Evolutionary conservation across 1,284 basidiomycete genomes (phyloP).

Genomic region (Jaminaea rosea): DNA sequence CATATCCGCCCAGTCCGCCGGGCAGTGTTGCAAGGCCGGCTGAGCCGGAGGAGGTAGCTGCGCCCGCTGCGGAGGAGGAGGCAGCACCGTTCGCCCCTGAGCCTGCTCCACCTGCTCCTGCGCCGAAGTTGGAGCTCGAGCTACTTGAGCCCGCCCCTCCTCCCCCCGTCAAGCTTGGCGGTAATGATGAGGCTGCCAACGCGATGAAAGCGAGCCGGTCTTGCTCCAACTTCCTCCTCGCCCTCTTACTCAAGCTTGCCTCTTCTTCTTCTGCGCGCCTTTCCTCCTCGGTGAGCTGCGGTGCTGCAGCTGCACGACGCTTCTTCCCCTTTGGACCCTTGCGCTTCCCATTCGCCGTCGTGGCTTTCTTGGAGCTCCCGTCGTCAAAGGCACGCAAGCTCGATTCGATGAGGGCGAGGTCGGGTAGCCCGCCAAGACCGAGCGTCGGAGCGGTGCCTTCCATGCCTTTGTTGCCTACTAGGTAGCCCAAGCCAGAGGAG

Average conservation of each 20-base stretch:
- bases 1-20: conserved; percentile 26
- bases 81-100: conserved; percentile 22
- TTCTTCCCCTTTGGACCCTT: not conserved
- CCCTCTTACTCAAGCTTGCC: not conserved
- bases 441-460: not conserved
- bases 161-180: not conserved
- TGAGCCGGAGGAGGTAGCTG: conserved; percentile 15
- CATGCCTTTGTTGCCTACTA: not conserved
- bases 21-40: conserved; percentile 24
- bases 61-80: conserved; percentile 19
- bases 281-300: not conserved
- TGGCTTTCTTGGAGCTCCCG: not conserved
- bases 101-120: not conserved
- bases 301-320: not conserved
- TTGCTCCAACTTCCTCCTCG: not conserved
- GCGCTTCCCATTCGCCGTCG: not conserved
- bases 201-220: not conserved
- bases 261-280: not conserved
- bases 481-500: not conserved
- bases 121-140: not conserved
- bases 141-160: too few species aligned
- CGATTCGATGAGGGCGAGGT: not conserved
- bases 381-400: not conserved
- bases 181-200: not conserved
- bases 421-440: not conserved